A percentile compares a stretch with the other conserved stretches of the same genome.
phyloP scores from a whole-genome alignment of 148 eudicot genomes.

The Talinum fruticosum region DNA sequence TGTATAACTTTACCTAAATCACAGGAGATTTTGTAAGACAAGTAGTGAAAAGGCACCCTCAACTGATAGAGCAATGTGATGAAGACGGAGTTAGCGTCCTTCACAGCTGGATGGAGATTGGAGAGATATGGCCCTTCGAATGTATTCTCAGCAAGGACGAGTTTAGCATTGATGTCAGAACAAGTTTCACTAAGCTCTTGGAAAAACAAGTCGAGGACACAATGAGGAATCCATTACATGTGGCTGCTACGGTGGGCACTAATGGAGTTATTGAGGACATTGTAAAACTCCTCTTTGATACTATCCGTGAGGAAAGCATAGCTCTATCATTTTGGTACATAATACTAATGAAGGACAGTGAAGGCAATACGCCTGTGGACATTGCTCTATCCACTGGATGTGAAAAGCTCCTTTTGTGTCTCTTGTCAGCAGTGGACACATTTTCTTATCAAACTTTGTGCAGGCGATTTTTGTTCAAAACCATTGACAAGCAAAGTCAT shows the following conservation, averaged over 20 bases:
- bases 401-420: neutral
- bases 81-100: neutral
- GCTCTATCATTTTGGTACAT: no score
- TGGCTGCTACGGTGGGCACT: neutral
- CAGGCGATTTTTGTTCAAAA: neutral
- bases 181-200: neutral
- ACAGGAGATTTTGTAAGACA: neutral
- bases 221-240: neutral
- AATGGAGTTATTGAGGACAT: neutral
- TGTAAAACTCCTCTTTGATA: no score
- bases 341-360: neutral
- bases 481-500: neutral
- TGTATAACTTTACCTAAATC: no score
- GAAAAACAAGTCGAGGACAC: neutral
- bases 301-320: no score
- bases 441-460: neutral
- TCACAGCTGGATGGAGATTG: neutral
- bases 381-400: neutral
- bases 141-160: neutral
- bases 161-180: neutral
- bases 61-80: neutral
- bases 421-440: neutral
- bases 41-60: neutral
- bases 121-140: neutral
- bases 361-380: neutral